A percentile compares a stretch with the other conserved stretches of the same genome.
These are phyloP conservation scores for Amanita pseudoporphyria DNA, from an alignment of 768 basidiomycete species.

Conservation along the genomic window DNA sequence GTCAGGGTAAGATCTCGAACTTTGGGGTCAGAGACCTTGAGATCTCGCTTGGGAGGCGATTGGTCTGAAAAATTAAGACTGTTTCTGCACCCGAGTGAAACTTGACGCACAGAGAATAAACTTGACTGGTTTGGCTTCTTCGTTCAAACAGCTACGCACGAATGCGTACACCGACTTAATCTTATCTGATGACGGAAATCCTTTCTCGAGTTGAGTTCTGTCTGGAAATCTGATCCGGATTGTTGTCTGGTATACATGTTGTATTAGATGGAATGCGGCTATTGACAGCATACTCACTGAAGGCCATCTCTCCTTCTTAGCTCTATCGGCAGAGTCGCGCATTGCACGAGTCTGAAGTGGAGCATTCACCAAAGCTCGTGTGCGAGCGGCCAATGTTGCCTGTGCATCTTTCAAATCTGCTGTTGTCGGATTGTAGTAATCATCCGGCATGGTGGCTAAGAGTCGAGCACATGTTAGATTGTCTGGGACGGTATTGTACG, in stretches of 20 bases:
- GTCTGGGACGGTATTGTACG: background rate
- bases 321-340: conserved; percentile 52
- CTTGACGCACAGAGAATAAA: conserved; percentile 72
- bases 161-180: conserved; percentile 82
- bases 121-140: conserved; percentile 70
- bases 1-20: conserved; percentile 59
- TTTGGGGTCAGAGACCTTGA: conserved; percentile 69
- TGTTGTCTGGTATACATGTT: conserved; percentile 43
- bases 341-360: conserved; percentile 58
- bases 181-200: conserved; percentile 69
- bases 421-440: conserved; percentile 63
- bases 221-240: conserved; percentile 79
- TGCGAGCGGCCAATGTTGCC: conserved; percentile 47
- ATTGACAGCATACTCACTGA: conserved; percentile 32
- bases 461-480: background rate
- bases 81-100: background rate
- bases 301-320: conserved; percentile 63
- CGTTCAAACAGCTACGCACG: conserved; percentile 58
- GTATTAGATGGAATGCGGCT: background rate
- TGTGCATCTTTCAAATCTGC: conserved; percentile 67
- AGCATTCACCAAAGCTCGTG: conserved; percentile 54
- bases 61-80: conserved; percentile 44
- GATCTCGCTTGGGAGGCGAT: conserved; percentile 71
- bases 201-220: conserved; percentile 70
- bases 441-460: conserved; percentile 51